Evolutionary conservation across 108 stramenopile species (phyloP), one percentile per base, ranked within the genome.

Genomic region (Cyclostephanos invisitatus): DNA sequence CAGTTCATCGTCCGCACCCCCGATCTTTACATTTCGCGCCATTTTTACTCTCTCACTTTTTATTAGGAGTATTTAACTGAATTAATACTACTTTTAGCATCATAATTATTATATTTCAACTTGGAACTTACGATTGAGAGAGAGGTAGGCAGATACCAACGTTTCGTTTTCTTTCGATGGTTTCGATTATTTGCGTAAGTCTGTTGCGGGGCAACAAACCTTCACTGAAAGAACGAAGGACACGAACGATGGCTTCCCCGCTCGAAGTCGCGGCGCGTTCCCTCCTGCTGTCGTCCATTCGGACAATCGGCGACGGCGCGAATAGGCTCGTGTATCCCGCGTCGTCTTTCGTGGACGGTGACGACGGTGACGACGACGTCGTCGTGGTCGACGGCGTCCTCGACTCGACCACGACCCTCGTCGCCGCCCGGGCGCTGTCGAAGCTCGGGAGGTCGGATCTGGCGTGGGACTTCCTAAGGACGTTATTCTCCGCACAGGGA

Each of bases 401-500:
- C 28, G 80, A 81, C 25, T 72, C 80, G 24, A 72, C 80, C 28
- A 59, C 80, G 35, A 50, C 63, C 44, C 80, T 81, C 64, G 24
- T 81, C 40, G 70, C 80, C n/a, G 80, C 75, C 8, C 62, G 80
- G 20, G 55, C 72, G 12, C 44, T 81, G 7, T 72, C 80, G 5
- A 81, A 81, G 36, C 57, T 78, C 17, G 80, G 80, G 0, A 61
- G 76, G 32, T 72, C 80, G 24, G 80, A 78, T 62, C 38, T 81
- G 40, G 37, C 80, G 11, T 81, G 80, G 80, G 24, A 64, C 21
- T 77, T 77, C 48, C 72, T 81, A 3, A 40, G 66, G 47, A 77
- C 80, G 17, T 12, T 81, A n/a, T 81, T 81, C 54, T 15, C 8
- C 2, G 67, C 46, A 8, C 84, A 84, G 72, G 73, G 67, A 14